A percentile compares a stretch with the other conserved stretches of the same genome.
Evolutionary conservation across 768 basidiomycete species (phyloP).

Genomic region (Macrolepiota albuminosa): DNA sequence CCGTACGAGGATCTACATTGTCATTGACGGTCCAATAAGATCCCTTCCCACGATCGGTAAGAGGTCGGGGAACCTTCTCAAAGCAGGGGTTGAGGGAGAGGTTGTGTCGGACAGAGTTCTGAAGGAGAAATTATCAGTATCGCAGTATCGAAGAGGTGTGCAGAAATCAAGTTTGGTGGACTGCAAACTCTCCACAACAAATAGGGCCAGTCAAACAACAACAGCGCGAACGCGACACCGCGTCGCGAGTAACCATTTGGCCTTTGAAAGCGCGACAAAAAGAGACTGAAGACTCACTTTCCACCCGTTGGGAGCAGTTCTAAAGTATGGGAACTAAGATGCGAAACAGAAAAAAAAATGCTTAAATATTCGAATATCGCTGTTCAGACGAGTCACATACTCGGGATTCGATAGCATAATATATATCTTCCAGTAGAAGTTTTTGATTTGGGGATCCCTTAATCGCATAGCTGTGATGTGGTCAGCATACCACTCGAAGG

Average conservation of each 20-base stretch:
- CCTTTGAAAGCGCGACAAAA: constrained; percentile 2
- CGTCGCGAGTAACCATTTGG: constrained; percentile 15
- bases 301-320: constrained; percentile 86
- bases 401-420: constrained; percentile 86
- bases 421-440: constrained; percentile 82
- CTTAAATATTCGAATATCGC: constrained; percentile 1
- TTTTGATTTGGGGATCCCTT: constrained; percentile 89
- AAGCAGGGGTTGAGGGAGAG: constrained; percentile 88
- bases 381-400: constrained; percentile 38
- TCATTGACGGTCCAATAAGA: constrained; percentile 93
- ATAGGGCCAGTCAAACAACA: constrained; percentile 59
- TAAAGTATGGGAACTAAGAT: constrained; percentile 80
- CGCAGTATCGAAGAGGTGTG: constrained; percentile 20
- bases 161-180: constrained; percentile 24
- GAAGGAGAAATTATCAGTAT: constrained; percentile 21
- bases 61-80: constrained; percentile 86
- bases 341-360: constrained; percentile 5
- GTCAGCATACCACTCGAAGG: constrained; percentile 8
- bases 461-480: constrained; percentile 68
- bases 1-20: constrained; percentile 83
- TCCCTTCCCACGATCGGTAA: constrained; percentile 87
- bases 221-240: constrained; percentile 55
- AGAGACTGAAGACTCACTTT: constrained; percentile 52
- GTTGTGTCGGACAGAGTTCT: constrained; percentile 92
- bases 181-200: constrained; percentile 48